Conservation (phyloP, 2,329 filamentous ascomycete genomes). For the Colletotrichum limetticola region DNA sequence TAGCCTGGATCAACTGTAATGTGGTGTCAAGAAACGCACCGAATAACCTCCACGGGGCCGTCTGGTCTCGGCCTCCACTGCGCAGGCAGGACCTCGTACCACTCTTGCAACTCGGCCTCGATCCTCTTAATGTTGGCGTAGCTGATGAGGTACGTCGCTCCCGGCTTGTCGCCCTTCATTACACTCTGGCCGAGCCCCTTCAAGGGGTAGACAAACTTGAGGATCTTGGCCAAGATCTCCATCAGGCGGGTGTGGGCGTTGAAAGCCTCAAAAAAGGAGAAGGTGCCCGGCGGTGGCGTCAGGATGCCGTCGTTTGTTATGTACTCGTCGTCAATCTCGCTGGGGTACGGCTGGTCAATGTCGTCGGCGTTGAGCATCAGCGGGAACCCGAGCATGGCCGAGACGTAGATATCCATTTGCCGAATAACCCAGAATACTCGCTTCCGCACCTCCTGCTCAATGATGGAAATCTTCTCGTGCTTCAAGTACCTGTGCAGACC, state of each 20-base stretch:
- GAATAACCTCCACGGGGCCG: conserved; percentile 77
- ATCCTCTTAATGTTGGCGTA: conserved; percentile 72
- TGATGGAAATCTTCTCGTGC: conserved; percentile 69
- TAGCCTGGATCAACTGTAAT: neutral
- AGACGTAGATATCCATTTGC: conserved; percentile 78
- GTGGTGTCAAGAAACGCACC: conserved; percentile 65
- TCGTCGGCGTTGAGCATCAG: conserved; percentile 72
- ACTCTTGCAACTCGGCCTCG: conserved; percentile 70
- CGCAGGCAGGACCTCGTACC: conserved; percentile 76
- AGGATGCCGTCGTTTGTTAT: conserved; percentile 69
- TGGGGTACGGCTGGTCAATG: conserved; percentile 73
- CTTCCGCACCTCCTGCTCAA: conserved; percentile 72
- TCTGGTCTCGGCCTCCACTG: conserved; percentile 84
- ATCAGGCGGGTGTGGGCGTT: conserved; percentile 74
- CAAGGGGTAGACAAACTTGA: conserved; percentile 73
- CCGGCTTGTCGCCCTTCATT: conserved; percentile 53
- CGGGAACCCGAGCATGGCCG: conserved; percentile 74
- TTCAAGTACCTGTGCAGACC: conserved; percentile 80
- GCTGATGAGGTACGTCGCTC: conserved; percentile 70
- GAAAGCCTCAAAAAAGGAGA: conserved; percentile 72
- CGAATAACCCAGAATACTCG: conserved; percentile 75
- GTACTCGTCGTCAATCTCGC: conserved; percentile 74
- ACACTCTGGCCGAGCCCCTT: conserved; percentile 63
- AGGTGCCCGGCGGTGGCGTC: conserved; percentile 63
- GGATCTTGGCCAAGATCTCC: conserved; percentile 71